Base-by-base conservation (phyloP, 768 basidiomycete genomes). In the Podaxis sp. region DNA sequence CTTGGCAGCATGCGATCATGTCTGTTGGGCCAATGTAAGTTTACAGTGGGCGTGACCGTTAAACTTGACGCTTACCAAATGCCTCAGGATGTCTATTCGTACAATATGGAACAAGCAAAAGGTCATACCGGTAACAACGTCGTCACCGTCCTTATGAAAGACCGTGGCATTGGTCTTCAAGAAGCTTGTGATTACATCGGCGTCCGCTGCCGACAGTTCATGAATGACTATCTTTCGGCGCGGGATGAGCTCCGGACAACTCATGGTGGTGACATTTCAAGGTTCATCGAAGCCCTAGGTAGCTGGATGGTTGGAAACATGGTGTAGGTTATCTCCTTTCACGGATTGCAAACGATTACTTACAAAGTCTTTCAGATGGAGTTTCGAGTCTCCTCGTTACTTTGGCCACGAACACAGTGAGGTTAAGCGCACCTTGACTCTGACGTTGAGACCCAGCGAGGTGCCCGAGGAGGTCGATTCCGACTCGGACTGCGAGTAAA, bases 11-110 rank as follows among this genome's bases (percentile, higher is more conserved):
- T 81, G 81, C 46, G 89, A 91, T 70, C 77, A 87, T 66, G 82
- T 90, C 57, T 85, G 83, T 72, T 89, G 84, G 87, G 75, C 88
- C 22, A 90, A 91, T 71, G 88, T 89, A 64, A 72, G 83, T 73
- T 22, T 33, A 41, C 15, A 8, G 33, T 52, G 49, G 29, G 12
- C 15, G 40, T 59, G 40, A 52, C 17, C 19, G 17, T 29, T 5
- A 24, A 55, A 57, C 15, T 54, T 40, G 40, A 15, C 64, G 41
- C 46, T 67, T 55, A 50, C 53, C 24, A 27, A 65, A 54, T 33
- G 33, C 46, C 29, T 50, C 67, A 88, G 88, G 87, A 90, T 64
- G 72, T 89, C 15, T 89, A 88, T 68, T 89, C 86, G 7, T 90
- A 89, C 72, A 84, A 88, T 71, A 85, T 87, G 82, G 88, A 91